phyloP scores from a whole-genome alignment of 2,329 filamentous ascomycete species.

The Ilyonectria sp. region DNA sequence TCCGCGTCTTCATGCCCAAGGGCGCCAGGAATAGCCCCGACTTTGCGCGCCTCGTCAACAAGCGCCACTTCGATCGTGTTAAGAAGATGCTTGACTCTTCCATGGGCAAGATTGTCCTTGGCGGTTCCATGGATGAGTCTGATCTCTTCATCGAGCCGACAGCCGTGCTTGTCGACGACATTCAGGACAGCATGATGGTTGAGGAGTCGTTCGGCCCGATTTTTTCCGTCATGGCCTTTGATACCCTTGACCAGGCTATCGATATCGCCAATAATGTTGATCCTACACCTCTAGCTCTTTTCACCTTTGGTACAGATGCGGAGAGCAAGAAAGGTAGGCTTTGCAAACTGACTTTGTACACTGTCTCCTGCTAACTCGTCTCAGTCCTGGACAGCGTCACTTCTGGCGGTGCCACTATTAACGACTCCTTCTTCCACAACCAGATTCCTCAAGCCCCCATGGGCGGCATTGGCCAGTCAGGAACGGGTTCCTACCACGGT shows the following conservation, averaged over 20 bases:
- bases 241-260: constrained; percentile 89
- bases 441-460: constrained; percentile 60
- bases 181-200: constrained; percentile 80
- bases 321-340: constrained; percentile 82
- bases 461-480: constrained; percentile 65
- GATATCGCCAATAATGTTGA: constrained; percentile 84
- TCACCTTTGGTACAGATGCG: constrained; percentile 85
- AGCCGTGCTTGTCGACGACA: constrained; percentile 84
- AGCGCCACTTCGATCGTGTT: constrained; percentile 82
- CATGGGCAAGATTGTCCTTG: constrained; percentile 87
- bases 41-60: constrained; percentile 85
- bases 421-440: constrained; percentile 63
- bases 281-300: constrained; percentile 86
- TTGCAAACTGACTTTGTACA: not conserved
- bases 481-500: constrained; percentile 65
- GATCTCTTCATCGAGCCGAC: constrained; percentile 93
- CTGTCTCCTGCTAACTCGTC: constrained; percentile 45
- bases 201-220: constrained; percentile 96
- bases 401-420: constrained; percentile 67
- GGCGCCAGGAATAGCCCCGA: constrained; percentile 86
- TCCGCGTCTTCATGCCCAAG: constrained; percentile 86
- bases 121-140: constrained; percentile 85
- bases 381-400: constrained; percentile 57
- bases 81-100: constrained; percentile 92
- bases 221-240: constrained; percentile 84